Evolutionary conservation across 2,329 filamentous ascomycete genomes (phyloP), one percentile per base, ranked within the genome.

Genomic region (Exophiala spinifera): DNA sequence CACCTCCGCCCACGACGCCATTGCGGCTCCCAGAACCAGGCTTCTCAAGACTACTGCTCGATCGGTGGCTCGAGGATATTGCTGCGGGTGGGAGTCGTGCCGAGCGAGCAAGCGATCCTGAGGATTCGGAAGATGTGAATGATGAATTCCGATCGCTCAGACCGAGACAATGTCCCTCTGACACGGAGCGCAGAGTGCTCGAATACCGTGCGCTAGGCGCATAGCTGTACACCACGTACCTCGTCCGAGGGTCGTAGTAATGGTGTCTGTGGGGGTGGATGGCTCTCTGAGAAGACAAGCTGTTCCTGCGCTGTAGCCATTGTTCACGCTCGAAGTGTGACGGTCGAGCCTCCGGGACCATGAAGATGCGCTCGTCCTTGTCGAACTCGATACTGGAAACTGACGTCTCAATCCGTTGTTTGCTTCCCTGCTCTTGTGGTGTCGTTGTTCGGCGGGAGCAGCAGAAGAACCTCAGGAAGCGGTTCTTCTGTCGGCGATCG

Each of bases 231-330:
- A 36, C 36, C 21, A 34, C 45, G 34, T 59, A 55, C 17, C 52
- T 44, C 2, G 49, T 19, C 11, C 56, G 40, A 2, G 44, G 56
- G 21, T 56, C 49, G 31, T 52, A 44, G 25, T 44, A 50, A 17
- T 51, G 46, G 28, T 53, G 42, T 37, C 42, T 50, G 47, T 51
- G 53, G 11, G 58, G 58, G 39, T 51, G 56, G 21, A 61, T 61
- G 4, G 58, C 58, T 25, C 52, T 55, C 33, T 61, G 58, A 1
- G 55, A 58, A 6, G 55, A 58, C 13, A 61, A 20, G 33, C 58
- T 61, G 20, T 61, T 55, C 31, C 55, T 52, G 4, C 58, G 51
- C 21, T 58, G 57, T 4, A 58, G 36, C 55, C 52, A 61, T 49
- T 53, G 55, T 40, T 61, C 58, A 21, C 50, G 58, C 28, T 61